A percentile compares a stretch with the other conserved stretches of the same genome.
Evolutionary conservation across 306 rosid species (phyloP).

Genomic region (Inga oerstediana): DNA sequence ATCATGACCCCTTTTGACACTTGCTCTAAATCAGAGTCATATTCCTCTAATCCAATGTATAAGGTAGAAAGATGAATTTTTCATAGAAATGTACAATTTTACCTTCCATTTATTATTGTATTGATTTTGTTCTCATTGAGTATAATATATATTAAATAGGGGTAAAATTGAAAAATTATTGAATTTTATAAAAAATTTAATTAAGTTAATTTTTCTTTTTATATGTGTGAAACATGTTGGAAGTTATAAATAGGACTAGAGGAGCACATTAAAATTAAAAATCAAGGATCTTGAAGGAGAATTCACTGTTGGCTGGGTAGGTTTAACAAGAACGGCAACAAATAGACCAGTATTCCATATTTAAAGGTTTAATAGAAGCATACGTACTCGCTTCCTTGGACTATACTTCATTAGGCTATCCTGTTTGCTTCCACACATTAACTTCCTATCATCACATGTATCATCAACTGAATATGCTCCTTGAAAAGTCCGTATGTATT

Average conservation of each 20-base stretch:
- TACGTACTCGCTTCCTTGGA: slow-evolving; percentile 34
- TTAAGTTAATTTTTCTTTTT: no score
- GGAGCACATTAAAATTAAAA: background rate
- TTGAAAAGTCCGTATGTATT: slow-evolving; percentile 4
- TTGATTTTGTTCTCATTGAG: no score
- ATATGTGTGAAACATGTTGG: no score
- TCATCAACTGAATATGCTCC: slow-evolving; percentile 27
- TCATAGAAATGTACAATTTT: no score
- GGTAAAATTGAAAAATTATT: no score
- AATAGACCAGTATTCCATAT: background rate
- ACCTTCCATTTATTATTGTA: no score
- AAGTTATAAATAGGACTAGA: no score
- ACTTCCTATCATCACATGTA: background rate
- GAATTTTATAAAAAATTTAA: no score
- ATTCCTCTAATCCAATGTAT: no score
- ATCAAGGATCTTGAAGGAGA: background rate
- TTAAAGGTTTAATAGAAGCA: background rate
- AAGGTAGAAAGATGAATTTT: no score
- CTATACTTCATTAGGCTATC: slow-evolving; percentile 19
- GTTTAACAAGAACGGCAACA: background rate
- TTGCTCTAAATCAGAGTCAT: background rate
- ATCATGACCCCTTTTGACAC: background rate
- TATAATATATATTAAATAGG: no score
- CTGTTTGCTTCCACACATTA: background rate
- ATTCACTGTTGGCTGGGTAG: background rate